Base-by-base conservation (phyloP, 768 basidiomycete genomes). In the Cystofilobasidium bisporidii region DNA sequence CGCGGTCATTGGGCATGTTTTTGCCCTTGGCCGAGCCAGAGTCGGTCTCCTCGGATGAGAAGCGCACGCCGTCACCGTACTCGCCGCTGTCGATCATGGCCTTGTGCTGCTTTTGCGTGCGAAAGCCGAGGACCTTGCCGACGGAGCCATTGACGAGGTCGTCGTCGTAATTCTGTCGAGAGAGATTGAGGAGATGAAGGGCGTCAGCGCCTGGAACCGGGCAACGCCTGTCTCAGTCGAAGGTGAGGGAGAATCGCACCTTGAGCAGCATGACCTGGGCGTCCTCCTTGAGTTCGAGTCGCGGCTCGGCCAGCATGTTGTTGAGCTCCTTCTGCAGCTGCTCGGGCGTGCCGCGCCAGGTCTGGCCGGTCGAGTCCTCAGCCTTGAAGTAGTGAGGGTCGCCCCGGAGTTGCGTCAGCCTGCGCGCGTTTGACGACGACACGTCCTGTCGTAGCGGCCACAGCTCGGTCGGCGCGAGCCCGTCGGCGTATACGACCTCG, bases 181-280 rank as follows among this genome's bases (percentile, higher is more conserved):
- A n/a, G 45, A 18, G 30, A 32, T 15, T 22, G 28, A 15, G 28
- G 6, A 30, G 17, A 26, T 8, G 53, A 18, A 30, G 14, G 26
- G 12, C 2, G 30, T 28, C 30, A 32, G 53, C 10, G 14, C 30
- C 28, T 32, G 26, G 30, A 20, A 30, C 14, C 5, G 9, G 30
- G 50, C 3, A 8, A 26, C 3, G 50, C 8, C 8, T 11, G 50
- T n/a, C n/a, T n/a, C n/a, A n/a, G n/a, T n/a, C n/a, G n/a, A n/a
- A n/a, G n/a, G n/a, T n/a, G n/a, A n/a, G 18, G 18, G 18, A 55
- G 20, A 24, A 30, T 26, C 53, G 53, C 30, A 56, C 53, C 53
- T 97, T 97, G 77, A 91, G 89, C 38, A 96, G 81, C 92, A 96
- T 97, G 5, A 94, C 91, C 77, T 97, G 94, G 10, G 89, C 87